Conservation (phyloP, 306 rosid genomes). For the Cyclanthera cordifolia region DNA sequence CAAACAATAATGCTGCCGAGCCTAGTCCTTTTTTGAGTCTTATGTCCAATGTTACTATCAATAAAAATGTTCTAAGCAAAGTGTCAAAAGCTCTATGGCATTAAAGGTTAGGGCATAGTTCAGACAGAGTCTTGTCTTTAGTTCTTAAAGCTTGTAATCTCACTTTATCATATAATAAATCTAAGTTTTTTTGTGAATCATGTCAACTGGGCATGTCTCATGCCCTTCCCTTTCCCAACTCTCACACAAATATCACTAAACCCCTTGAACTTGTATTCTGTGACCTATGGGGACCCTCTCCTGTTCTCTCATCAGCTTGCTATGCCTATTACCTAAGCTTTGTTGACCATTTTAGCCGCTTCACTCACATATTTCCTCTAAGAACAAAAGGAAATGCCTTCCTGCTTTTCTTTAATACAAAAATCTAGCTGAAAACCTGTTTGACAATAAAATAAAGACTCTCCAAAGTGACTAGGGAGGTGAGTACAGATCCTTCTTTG, state of each 20-base stretch:
- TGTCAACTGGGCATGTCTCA: too few relatives aligned
- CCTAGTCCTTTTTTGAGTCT: too few relatives aligned
- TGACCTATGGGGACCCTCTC: not conserved
- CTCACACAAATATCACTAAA: accelerated
- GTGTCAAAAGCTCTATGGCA: too few relatives aligned
- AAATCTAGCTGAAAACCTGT: not conserved
- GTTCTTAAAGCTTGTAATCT: too few relatives aligned
- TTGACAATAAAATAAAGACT: not conserved
- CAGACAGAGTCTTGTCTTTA: too few relatives aligned
- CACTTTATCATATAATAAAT: too few relatives aligned
- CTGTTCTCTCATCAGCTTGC: not conserved
- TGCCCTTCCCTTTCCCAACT: accelerated
- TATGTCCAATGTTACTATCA: too few relatives aligned
- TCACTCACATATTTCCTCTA: not conserved
- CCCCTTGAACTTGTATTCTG: not conserved
- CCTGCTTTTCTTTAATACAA: not conserved
- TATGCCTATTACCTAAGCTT: not conserved
- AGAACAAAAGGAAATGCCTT: not conserved
- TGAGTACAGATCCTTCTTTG: accelerated
- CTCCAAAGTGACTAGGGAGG: not conserved
- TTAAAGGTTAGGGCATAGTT: too few relatives aligned
- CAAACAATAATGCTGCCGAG: too few relatives aligned
- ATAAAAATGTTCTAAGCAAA: too few relatives aligned
- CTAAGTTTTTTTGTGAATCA: too few relatives aligned
- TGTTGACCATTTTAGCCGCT: not conserved